Evolutionary conservation across 352 stramenopile genomes (phyloP), one percentile per base, ranked within the genome.

Genomic region (Blastocystis sp.): DNA sequence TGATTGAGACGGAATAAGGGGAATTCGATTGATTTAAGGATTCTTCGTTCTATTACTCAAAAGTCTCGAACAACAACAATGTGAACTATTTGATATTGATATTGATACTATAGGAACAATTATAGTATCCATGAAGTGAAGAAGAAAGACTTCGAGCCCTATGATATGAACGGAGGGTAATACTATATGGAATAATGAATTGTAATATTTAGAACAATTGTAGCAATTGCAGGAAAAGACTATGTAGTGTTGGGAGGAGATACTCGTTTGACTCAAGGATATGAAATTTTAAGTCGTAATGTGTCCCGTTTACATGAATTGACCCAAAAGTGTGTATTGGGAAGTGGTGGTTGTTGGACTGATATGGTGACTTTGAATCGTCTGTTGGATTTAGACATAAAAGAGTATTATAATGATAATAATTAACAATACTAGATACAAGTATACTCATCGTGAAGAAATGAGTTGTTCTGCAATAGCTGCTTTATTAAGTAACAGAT

Each of bases 181-280:
- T 9, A 59, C 1, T n/a, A 15, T 77, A n/a, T 53, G 1, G 35
- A 37, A 35, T 17, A 7, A 9, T 6, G 30, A 89, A 53, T 24
- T 15, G 44, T 22, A 79, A 44, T 27, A 6, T 56, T 22, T 69
- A 91, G 89, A n/a, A 95, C 93, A 13, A 93, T 92, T 37, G 91
- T 98, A 70, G 96, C 95, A 22, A 98, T 98, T 90, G 94, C 95
- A 27, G 96, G 96, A 90, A 90, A 93, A n/a, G 95, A 98, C 91
- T 99, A 97, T 90, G 96, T 97, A 2, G 95, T 99, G 37, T 92
- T 98, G 51, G 97, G 96, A 15, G 95, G 93, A 5, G 96, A 98
- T 91, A 98, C 96, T 35, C 93, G 97, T 51, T 92, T 98, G 81
- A 97, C 92, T 90, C 97, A 94, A 89, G 96, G 97, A 51, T 99